Evolutionary conservation across 2,329 filamentous ascomycete species (phyloP).

Genomic region (Botryotinia globosa): DNA sequence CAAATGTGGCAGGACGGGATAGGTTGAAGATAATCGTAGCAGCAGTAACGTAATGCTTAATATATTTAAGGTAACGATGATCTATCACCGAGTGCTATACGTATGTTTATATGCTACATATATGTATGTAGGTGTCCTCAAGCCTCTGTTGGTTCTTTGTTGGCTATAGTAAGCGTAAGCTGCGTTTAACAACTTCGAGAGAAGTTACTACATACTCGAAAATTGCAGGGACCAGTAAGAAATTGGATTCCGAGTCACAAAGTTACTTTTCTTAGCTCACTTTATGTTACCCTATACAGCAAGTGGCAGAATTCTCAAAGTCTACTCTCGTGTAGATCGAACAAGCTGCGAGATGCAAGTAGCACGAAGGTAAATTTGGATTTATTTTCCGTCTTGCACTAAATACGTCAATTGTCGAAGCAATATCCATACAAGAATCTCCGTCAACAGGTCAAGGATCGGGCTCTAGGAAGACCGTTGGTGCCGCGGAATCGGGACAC

Average conservation of each 20-base stretch:
- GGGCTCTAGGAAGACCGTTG: slow-evolving; percentile 13
- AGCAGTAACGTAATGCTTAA: slow-evolving; percentile 15
- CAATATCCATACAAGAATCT: slow-evolving; percentile 3
- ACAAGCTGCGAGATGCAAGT: neutral
- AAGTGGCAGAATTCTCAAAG: neutral
- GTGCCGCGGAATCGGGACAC: slow-evolving; percentile 15
- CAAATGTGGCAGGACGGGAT: slow-evolving; percentile 14
- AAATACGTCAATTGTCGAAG: neutral
- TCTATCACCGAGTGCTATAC: neutral
- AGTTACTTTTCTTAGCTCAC: neutral
- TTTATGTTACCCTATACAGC: neutral
- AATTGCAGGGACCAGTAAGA: neutral
- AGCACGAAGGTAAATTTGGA: slow-evolving; percentile 5
- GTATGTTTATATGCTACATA: neutral
- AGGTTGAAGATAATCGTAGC: slow-evolving; percentile 3
- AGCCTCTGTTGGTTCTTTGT: neutral
- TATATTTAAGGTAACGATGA: neutral
- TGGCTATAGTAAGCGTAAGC: slow-evolving; percentile 15
- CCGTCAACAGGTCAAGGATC: slow-evolving; percentile 12
- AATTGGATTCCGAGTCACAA: slow-evolving; percentile 2
- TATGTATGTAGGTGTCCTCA: neutral
- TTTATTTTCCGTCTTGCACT: slow-evolving; percentile 13
- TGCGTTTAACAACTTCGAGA: neutral
- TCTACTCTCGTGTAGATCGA: neutral
- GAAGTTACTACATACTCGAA: neutral